Percentiles rank a stretch among this genome's conserved stretches.
Conservation (phyloP, 108 stramenopile species). For the Poteriospumella lacustris region DNA sequence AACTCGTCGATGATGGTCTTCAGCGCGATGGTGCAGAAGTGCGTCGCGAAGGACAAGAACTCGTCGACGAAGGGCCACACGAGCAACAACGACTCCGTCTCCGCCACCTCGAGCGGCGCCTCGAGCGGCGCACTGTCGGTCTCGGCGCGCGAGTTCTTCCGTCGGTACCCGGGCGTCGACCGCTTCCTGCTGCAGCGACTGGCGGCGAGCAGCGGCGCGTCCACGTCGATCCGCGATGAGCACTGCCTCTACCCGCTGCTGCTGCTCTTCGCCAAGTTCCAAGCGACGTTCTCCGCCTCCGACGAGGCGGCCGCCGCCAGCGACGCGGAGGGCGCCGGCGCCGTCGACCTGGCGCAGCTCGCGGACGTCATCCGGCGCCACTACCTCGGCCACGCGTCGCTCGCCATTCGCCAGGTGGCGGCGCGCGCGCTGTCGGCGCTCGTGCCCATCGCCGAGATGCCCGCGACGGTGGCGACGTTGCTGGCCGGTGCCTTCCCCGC, state of each 20-base stretch:
- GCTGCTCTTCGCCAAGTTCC: slow-evolving; percentile 38
- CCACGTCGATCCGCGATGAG: not conserved
- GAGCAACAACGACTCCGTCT: no score
- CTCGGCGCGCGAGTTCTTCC: not conserved
- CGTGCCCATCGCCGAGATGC: slow-evolving; percentile 9
- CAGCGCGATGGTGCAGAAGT: slow-evolving; percentile 33
- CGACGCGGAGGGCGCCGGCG: not conserved
- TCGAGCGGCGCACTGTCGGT: slow-evolving; percentile 15
- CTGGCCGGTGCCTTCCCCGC: not conserved
- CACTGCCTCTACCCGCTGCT: slow-evolving; percentile 37
- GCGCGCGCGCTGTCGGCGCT: slow-evolving; percentile 38
- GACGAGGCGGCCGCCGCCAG: no score
- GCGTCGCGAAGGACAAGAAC: slow-evolving; percentile 39
- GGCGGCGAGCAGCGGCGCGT: slow-evolving; percentile 31
- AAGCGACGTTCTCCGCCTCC: slow-evolving; percentile 12
- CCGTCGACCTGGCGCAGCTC: no score
- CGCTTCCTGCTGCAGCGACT: not conserved
- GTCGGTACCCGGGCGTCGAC: not conserved
- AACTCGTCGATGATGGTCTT: slow-evolving; percentile 53
- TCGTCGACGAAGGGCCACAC: no score
- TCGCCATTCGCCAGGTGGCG: no score
- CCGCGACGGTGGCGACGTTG: slow-evolving; percentile 13
- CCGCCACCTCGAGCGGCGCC: slow-evolving; percentile 2
- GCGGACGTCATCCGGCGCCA: no score
- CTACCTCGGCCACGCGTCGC: no score